phyloP scores from a whole-genome alignment of 116 monocot genomes.

The Iris pallida region DNA sequence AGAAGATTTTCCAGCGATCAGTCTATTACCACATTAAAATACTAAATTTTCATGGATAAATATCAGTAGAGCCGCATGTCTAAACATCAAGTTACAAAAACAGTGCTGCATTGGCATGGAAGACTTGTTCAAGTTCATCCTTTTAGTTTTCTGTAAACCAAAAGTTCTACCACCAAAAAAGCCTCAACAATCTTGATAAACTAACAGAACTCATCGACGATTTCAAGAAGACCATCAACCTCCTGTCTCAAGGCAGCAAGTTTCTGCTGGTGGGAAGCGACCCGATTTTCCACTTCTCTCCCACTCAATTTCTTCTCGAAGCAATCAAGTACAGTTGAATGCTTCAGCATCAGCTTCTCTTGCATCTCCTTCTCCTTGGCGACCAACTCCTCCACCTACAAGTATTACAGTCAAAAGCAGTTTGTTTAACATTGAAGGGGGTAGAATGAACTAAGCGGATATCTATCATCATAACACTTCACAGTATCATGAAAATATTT shows the following conservation, averaged over 20 bases:
- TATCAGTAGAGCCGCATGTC: too few species aligned
- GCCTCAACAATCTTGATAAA: background rate
- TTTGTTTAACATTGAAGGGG: background rate
- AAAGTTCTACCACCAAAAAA: background rate
- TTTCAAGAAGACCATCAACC: slow-evolving; percentile 71
- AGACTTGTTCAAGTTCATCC: too few species aligned
- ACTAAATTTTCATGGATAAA: too few species aligned
- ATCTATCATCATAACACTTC: background rate
- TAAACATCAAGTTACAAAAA: too few species aligned
- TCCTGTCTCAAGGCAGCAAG: slow-evolving; percentile 63
- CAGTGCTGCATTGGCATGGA: too few species aligned
- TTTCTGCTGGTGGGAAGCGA: slow-evolving; percentile 71
- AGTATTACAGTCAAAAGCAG: background rate
- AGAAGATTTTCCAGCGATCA: too few species aligned
- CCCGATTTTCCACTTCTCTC: slow-evolving; percentile 68
- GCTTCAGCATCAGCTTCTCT: slow-evolving; percentile 77
- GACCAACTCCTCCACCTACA: slow-evolving; percentile 84
- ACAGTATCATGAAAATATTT: too few species aligned
- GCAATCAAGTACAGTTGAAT: slow-evolving; percentile 67
- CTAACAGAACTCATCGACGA: slow-evolving; percentile 65
- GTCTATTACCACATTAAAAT: too few species aligned
- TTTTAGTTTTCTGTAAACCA: too few species aligned
- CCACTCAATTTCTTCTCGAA: slow-evolving; percentile 82
- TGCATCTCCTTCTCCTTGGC: slow-evolving; percentile 84
- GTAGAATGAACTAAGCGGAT: background rate